Percentiles rank a stretch among this genome's conserved stretches.
These are phyloP conservation scores for Zhuliangozyma blackwelliae DNA, from an alignment of 1,139 yeast species.

Conservation along the genomic window DNA sequence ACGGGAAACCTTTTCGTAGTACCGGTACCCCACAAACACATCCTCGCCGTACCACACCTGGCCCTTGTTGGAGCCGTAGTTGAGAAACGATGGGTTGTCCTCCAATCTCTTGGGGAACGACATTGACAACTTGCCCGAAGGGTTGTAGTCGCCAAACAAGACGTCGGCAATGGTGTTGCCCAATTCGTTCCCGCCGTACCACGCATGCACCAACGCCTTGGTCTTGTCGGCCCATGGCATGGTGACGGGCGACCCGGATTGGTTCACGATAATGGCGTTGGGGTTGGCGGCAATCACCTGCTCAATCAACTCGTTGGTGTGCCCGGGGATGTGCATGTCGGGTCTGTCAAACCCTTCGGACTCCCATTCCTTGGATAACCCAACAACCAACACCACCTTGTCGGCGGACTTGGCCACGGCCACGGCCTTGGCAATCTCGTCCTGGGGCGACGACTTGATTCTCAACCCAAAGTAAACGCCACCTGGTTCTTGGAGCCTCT, in stretches of 20 bases:
- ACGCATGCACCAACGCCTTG: slow-evolving; percentile 47
- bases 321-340: slow-evolving; percentile 41
- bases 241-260: slow-evolving; percentile 60
- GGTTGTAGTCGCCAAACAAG: slow-evolving; percentile 22
- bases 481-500: slow-evolving; percentile 23
- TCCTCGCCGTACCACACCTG: slow-evolving; percentile 53
- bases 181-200: slow-evolving; percentile 35
- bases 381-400: slow-evolving; percentile 41
- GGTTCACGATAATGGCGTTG: slow-evolving; percentile 52
- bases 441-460: slow-evolving; percentile 17
- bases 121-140: slow-evolving; percentile 29
- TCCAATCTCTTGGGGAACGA: slow-evolving; percentile 45
- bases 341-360: slow-evolving; percentile 35
- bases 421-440: slow-evolving; percentile 24
- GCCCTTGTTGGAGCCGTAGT: slow-evolving; percentile 37
- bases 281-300: slow-evolving; percentile 46
- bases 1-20: slow-evolving; percentile 47
- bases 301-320: slow-evolving; percentile 42
- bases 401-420: slow-evolving; percentile 26
- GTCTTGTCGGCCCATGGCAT: slow-evolving; percentile 53
- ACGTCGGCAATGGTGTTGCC: slow-evolving; percentile 23
- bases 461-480: slow-evolving; percentile 30
- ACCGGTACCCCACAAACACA: slow-evolving; percentile 57
- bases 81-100: slow-evolving; percentile 44
- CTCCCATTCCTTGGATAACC: slow-evolving; percentile 36